These are phyloP conservation scores for Lathyrus oleraceus DNA, from an alignment of 306 rosid genomes.

Conservation along the genomic window DNA sequence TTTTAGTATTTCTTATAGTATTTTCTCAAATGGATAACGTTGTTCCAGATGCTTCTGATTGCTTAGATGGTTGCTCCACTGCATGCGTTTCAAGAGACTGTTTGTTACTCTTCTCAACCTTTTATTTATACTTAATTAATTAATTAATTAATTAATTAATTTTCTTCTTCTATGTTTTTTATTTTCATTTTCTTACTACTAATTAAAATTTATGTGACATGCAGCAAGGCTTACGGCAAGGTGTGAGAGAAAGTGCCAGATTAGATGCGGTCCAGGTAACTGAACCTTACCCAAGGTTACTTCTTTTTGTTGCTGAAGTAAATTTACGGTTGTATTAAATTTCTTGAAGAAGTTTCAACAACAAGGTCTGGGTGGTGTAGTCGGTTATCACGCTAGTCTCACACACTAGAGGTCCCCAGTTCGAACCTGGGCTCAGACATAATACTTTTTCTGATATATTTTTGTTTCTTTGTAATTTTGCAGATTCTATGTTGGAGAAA, in stretches of 20 bases:
- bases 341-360: rapidly evolving
- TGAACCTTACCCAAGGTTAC: neutral
- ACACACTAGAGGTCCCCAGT: slow-evolving; percentile 61
- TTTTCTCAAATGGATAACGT: slow-evolving; percentile 37
- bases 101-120: slow-evolving; percentile 13
- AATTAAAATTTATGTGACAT: neutral
- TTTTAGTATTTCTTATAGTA: slow-evolving; percentile 41
- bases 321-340: rapidly evolving
- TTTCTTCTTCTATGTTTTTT: neutral
- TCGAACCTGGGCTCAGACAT: slow-evolving; percentile 59
- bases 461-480: too few relatives aligned
- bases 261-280: slow-evolving; percentile 65
- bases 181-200: too few relatives aligned
- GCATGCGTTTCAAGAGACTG: slow-evolving; percentile 54
- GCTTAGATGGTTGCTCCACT: slow-evolving; percentile 56
- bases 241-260: slow-evolving; percentile 61
- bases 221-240: slow-evolving; percentile 55
- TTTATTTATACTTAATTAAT: neutral
- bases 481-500: neutral
- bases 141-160: too few relatives aligned
- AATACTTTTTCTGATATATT: too few relatives aligned
- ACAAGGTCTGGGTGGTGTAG: slow-evolving; percentile 54
- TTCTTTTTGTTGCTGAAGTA: neutral
- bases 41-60: slow-evolving; percentile 31
- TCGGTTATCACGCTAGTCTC: slow-evolving; percentile 57